Percentiles rank a stretch among this genome's conserved stretches.
These are phyloP conservation scores for Penicillium sp. DNA, from an alignment of 2,329 filamentous ascomycete genomes.

Conservation along the genomic window DNA sequence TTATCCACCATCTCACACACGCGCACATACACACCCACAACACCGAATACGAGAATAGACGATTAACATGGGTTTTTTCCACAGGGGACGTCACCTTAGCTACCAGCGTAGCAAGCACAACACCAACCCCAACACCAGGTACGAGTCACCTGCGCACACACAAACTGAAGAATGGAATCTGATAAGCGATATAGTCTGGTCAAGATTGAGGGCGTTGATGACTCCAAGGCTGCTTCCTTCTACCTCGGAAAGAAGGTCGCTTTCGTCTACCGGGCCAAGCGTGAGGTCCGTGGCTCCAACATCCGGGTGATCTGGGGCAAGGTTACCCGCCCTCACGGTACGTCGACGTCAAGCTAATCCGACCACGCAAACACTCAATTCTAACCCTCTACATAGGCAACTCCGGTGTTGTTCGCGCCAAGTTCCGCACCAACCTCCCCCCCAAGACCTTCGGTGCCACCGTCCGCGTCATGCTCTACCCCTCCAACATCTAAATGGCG, in stretches of 20 bases:
- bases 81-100: conserved; percentile 94
- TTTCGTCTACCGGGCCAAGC: conserved; percentile 95
- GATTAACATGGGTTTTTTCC: conserved; percentile 37
- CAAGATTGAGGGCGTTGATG: conserved; percentile 98
- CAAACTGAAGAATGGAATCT: conserved; percentile 21
- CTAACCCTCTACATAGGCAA: conserved; percentile 62
- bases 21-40: conserved; percentile 1
- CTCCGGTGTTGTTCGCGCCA: conserved; percentile 95
- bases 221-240: conserved; percentile 88
- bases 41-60: conserved; percentile 20
- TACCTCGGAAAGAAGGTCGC: conserved; percentile 99
- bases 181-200: conserved; percentile 63
- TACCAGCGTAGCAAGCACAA: conserved; percentile 94
- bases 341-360: conserved; percentile 25
- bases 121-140: conserved; percentile 79
- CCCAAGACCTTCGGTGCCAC: conserved; percentile 95
- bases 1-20: neutral
- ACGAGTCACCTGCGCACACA: conserved; percentile 19
- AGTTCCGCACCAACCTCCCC: conserved; percentile 95
- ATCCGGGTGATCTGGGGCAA: conserved; percentile 99
- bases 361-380: neutral
- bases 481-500: conserved; percentile 83
- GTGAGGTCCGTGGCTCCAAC: conserved; percentile 95
- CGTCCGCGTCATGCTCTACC: conserved; percentile 96
- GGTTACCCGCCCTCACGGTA: conserved; percentile 93